Evolutionary conservation across 768 basidiomycete genomes (phyloP), one percentile per base, ranked within the genome.

Genomic region (Porpolomopsis calyptriformis): DNA sequence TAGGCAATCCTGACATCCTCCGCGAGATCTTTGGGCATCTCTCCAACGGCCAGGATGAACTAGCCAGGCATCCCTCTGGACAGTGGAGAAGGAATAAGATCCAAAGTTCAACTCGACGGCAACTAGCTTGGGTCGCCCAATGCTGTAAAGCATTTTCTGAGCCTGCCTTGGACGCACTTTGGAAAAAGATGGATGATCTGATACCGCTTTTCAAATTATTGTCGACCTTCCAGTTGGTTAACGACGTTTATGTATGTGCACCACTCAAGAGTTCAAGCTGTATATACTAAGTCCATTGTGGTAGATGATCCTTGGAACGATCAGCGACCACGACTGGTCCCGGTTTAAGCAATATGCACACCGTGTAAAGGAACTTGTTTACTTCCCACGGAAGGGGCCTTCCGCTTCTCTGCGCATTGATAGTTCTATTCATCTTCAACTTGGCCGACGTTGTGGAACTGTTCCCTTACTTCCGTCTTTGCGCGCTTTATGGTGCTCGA

Each of bases 151-250:
- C 42, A 14, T 52, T 48, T 26, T 24, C 38, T 10, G 43, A 48
- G 16, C 47, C 47, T 9, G 47, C 48, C 3, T 25, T 48, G n/a
- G 31, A 48, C 25, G 20, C n/a, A 16, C 38, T 52, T 4, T 51
- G 49, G 50, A 7, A 19, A 18, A 45, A 47, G 12, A 37, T 52
- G 26, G 25, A 43, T 24, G 26, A 20, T 24, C 18, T 49, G 7
- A 22, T 45, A 20, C 50, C 47, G 2, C 29, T 52, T 5, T 20
- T 52, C 14, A 51, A 51, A 34, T 18, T 51, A 26, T 42, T 51
- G 34, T 31, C 27, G 12, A 29, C 45, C 22, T 47, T 50, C 16
- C 25, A 46, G 16, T n/a, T 40, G 11, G 22, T 47, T 12, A 6
- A 40, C 24, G 38, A 41, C 11, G 39, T 27, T 2, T 50, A 50